These are phyloP conservation scores for Flaveria linearis DNA, from an alignment of 129 eudicot species.

Conservation along the genomic window DNA sequence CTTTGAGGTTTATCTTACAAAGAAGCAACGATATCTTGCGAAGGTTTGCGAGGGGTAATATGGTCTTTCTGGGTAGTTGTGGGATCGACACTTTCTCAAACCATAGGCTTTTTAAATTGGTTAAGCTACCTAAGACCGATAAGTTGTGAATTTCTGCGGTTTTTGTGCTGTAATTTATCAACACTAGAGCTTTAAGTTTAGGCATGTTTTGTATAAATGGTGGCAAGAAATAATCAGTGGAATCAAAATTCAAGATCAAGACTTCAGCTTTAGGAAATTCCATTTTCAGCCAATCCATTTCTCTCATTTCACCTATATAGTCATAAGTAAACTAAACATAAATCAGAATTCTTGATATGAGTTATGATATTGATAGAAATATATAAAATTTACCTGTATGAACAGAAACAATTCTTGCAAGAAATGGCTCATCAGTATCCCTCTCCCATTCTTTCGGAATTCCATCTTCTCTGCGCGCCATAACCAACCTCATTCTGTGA, in stretches of 20 bases:
- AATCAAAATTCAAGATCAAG: conserved; percentile 64
- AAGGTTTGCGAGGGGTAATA: conserved; percentile 55
- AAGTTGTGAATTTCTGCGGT: conserved; percentile 59
- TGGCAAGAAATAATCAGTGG: conserved; percentile 66
- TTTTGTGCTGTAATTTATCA: conserved; percentile 61
- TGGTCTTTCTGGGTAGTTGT: conserved; percentile 49
- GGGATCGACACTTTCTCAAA: conserved; percentile 69
- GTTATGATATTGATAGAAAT: neutral
- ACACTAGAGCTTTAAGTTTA: conserved; percentile 64
- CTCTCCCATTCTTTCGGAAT: conserved; percentile 96
- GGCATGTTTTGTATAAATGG: conserved; percentile 83
- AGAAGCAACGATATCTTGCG: conserved; percentile 65
- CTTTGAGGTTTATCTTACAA: conserved; percentile 50
- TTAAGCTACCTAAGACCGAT: conserved; percentile 47
- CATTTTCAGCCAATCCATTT: conserved; percentile 76
- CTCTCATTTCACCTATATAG: conserved; percentile 72
- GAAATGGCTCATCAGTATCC: conserved; percentile 63
- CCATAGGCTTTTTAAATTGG: conserved; percentile 83
- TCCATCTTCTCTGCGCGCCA: conserved; percentile 77
- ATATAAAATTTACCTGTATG: conserved; percentile 61
- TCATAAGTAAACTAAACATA: neutral
- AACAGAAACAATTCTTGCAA: conserved; percentile 72
- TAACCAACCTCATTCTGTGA: conserved; percentile 61
- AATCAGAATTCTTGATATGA: neutral
- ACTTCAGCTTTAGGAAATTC: conserved; percentile 94